Conservation (phyloP, 176 grass and related monocot genomes). For the Ensete glaucum region DNA sequence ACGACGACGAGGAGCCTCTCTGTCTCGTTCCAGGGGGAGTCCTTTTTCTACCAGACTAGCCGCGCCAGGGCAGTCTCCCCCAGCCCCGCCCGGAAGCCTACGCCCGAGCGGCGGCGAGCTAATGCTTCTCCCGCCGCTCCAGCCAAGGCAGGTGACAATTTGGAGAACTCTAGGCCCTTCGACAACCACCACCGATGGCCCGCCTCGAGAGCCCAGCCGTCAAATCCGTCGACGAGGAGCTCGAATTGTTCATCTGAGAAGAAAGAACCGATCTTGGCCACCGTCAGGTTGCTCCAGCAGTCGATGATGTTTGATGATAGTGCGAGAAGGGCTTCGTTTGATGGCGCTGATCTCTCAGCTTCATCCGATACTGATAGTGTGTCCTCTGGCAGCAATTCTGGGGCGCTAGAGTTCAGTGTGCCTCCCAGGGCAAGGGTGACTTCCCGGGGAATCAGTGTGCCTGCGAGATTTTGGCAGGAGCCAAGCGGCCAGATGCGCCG, state of each 20-base stretch:
- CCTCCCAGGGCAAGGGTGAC: conserved; percentile 15
- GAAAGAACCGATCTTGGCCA: conserved; percentile 1
- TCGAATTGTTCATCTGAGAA: conserved; percentile 28
- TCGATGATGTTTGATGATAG: conserved; percentile 12
- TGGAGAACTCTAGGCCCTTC: conserved; percentile 19
- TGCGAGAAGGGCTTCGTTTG: neutral
- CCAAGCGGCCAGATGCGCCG: neutral
- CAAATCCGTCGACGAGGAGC: neutral
- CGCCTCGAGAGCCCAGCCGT: neutral
- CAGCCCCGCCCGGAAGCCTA: conserved; percentile 15
- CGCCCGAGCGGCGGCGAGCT: conserved; percentile 13
- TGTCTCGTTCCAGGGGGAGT: conserved; percentile 43
- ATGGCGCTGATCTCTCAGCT: conserved; percentile 23
- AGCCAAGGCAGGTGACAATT: neutral
- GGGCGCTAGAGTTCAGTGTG: conserved; percentile 19
- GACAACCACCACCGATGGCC: conserved; percentile 17
- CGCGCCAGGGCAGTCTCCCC: conserved; percentile 26
- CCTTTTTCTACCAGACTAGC: conserved; percentile 45
- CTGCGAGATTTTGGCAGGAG: conserved; percentile 31
- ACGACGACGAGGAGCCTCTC: conserved; percentile 38
- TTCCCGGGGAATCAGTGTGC: conserved; percentile 20
- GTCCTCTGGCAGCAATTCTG: conserved; percentile 38
- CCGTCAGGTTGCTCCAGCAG: conserved; percentile 1
- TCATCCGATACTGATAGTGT: conserved; percentile 42
- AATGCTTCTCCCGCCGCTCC: conserved; percentile 10